Evolutionary conservation across 202 grass and related monocot species (phyloP).

Genomic region (Zoysia matrella): DNA sequence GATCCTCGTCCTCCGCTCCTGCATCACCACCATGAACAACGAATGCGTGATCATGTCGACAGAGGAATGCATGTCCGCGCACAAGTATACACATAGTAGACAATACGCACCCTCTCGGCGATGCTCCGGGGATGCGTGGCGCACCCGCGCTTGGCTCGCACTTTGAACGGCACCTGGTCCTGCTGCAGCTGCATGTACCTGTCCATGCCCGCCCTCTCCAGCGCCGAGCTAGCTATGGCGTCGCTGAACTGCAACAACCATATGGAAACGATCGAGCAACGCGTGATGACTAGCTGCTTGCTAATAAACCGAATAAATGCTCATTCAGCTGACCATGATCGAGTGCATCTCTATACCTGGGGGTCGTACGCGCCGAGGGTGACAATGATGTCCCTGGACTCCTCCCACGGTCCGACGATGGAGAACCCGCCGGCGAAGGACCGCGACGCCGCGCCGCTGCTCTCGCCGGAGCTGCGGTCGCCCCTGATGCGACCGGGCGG

Average conservation of each 20-base stretch:
- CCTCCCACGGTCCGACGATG: constrained; percentile 73
- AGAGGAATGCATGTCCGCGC: too few species aligned
- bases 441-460: constrained; percentile 29
- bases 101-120: constrained; percentile 72
- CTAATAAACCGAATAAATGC: too few species aligned
- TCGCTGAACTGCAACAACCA: constrained; percentile 47
- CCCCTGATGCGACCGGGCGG: background rate
- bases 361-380: constrained; percentile 74
- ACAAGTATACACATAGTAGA: too few species aligned
- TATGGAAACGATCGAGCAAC: too few species aligned
- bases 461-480: constrained; percentile 31
- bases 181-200: constrained; percentile 74
- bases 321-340: background rate
- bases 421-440: constrained; percentile 71
- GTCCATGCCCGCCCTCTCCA: constrained; percentile 64
- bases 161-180: constrained; percentile 79
- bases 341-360: constrained; percentile 47
- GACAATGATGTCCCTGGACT: constrained; percentile 66
- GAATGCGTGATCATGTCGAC: too few species aligned
- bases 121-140: constrained; percentile 97
- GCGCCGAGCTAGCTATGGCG: constrained; percentile 49
- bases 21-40: background rate
- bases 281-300: too few species aligned
- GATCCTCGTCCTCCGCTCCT: constrained; percentile 93
- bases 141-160: constrained; percentile 89